Evolutionary conservation across 2,329 filamentous ascomycete genomes (phyloP).

Genomic region (Fusarium nanum): DNA sequence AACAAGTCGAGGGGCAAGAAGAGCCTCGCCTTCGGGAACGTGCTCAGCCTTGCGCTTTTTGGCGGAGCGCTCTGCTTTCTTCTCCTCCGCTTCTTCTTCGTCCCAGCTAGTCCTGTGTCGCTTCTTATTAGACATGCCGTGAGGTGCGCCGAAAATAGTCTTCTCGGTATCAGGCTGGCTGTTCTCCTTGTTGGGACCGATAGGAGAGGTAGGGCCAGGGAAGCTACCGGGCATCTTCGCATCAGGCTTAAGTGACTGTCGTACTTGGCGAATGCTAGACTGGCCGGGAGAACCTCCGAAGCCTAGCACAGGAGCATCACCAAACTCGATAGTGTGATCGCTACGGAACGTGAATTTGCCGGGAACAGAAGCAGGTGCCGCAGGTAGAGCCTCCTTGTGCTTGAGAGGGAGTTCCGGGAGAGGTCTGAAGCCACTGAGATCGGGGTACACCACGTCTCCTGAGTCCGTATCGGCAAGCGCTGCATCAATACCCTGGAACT

Average conservation of each 20-base stretch:
- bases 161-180: constrained; percentile 54
- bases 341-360: constrained; percentile 74
- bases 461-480: constrained; percentile 44
- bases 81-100: constrained; percentile 65
- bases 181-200: constrained; percentile 67
- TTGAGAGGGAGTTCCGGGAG: constrained; percentile 46
- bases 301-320: constrained; percentile 58
- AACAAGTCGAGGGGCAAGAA: constrained; percentile 62
- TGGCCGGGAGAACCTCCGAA: constrained; percentile 71
- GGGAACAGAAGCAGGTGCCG: constrained; percentile 57
- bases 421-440: constrained; percentile 59
- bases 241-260: constrained; percentile 60
- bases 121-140: constrained; percentile 75
- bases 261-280: constrained; percentile 70
- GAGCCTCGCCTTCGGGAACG: constrained; percentile 63
- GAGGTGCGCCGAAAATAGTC: constrained; percentile 62
- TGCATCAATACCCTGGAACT: constrained; percentile 49
- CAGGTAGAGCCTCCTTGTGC: constrained; percentile 31
- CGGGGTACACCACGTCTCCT: constrained; percentile 62
- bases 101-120: constrained; percentile 68
- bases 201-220: constrained; percentile 52
- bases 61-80: constrained; percentile 61
- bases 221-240: constrained; percentile 67
- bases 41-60: constrained; percentile 69
- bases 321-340: constrained; percentile 72